Evolutionary conservation across 805 yeast species (phyloP), one percentile per base, ranked within the genome.

Genomic region (Cyberlindnera samutprakarnensis): DNA sequence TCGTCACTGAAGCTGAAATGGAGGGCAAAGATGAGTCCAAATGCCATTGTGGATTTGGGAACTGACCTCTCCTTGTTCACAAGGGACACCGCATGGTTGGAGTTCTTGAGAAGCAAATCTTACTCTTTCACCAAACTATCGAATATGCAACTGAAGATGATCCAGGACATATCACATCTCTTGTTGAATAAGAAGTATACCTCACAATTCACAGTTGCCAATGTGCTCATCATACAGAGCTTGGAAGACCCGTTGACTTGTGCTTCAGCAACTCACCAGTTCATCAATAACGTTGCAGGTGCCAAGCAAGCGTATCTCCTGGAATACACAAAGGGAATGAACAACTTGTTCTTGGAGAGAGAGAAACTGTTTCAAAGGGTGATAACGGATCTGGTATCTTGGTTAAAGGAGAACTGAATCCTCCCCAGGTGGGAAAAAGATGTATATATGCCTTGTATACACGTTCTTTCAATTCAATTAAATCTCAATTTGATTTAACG

Each of bases 241-340:
- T 21, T 23, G 14, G 36, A 43, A 28, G 44, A 43, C 23, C 38
- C 38, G 7, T 23, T 38, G 16, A 32, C 43, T 2, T 25, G 25
- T 2, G 12, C 6, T 1, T 8, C 23, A 7, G 19, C 31, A 2
- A 25, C 40, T 6, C 24, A 32, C 7, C 27, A 30, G n/a, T 41
- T 45, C n/a, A 20, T 32, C 18, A 32, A 40, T 18, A 40, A 37
- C 28, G n/a, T n/a, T n/a, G 29, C 33, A 6, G 32, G 35, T 15
- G 38, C 42, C 2, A 41, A 41, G 20, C 30, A 34, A n/a, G 33
- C 38, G 1, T 27, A 24, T 17, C 31, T 31, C 22, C 19, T 39
- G 23, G 41, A 31, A n/a, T 44, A 43, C 24, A 33, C 38, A 28
- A 30, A 41, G n/a, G 51, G 51, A 8, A 26, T 35, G 33, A 35